phyloP scores from a whole-genome alignment of 2,329 filamentous ascomycete genomes.

The Monilinia aucupariae region DNA sequence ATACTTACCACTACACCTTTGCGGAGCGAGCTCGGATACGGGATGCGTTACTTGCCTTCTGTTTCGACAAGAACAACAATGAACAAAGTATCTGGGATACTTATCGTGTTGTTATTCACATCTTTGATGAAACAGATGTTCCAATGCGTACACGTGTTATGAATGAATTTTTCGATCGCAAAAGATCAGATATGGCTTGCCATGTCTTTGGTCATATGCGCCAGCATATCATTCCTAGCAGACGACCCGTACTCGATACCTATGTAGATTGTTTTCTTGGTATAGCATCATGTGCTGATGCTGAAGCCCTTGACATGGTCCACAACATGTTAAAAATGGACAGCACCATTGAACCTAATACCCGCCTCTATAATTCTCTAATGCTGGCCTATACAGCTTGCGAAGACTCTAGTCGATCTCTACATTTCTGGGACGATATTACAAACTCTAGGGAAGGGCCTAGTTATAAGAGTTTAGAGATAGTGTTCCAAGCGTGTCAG shows the following conservation, averaged over 20 bases:
- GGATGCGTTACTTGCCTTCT: slow-evolving; percentile 61
- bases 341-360: slow-evolving; percentile 69
- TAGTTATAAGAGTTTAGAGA: slow-evolving; percentile 70
- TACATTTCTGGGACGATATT: slow-evolving; percentile 81
- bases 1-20: slow-evolving; percentile 64
- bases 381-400: slow-evolving; percentile 80
- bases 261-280: slow-evolving; percentile 77
- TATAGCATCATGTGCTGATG: slow-evolving; percentile 55
- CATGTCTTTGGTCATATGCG: slow-evolving; percentile 93
- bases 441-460: slow-evolving; percentile 81
- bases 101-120: slow-evolving; percentile 60
- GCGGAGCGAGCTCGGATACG: slow-evolving; percentile 63
- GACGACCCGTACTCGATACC: slow-evolving; percentile 64
- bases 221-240: slow-evolving; percentile 56
- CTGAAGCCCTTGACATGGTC: slow-evolving; percentile 64
- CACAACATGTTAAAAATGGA: slow-evolving; percentile 97
- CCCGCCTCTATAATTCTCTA: slow-evolving; percentile 71
- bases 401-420: slow-evolving; percentile 58
- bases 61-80: slow-evolving; percentile 55
- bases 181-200: slow-evolving; percentile 76
- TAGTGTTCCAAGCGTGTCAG: slow-evolving; percentile 77
- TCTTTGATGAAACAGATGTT: slow-evolving; percentile 61
- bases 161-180: slow-evolving; percentile 72
- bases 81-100: slow-evolving; percentile 60
- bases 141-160: slow-evolving; percentile 66